Conservation (phyloP, 176 grass and related monocot genomes). For the Aegilops bicornis region DNA sequence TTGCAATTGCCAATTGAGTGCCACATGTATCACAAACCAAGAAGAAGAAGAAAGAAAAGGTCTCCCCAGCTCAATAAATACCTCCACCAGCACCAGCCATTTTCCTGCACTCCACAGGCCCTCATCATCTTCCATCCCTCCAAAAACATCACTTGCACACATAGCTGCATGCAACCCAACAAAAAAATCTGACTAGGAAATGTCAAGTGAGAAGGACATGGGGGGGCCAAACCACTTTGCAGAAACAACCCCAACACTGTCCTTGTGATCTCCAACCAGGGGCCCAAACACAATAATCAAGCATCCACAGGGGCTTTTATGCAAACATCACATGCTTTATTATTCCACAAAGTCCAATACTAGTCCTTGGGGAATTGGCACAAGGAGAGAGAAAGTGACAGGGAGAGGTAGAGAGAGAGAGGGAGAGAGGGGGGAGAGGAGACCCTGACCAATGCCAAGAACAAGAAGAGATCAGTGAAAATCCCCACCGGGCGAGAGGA, state of each 20-base stretch:
- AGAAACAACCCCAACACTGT: background rate
- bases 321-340: constrained; percentile 7
- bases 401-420: constrained; percentile 4
- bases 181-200: constrained; percentile 31
- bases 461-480: constrained; percentile 39
- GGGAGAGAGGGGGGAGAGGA: background rate
- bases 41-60: background rate
- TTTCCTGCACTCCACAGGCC: background rate
- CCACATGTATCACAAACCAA: background rate
- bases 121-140: background rate
- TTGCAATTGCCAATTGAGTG: background rate
- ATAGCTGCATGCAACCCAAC: background rate
- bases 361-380: constrained; percentile 41
- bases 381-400: background rate
- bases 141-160: constrained; percentile 1
- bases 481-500: constrained; percentile 36
- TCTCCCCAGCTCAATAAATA: background rate
- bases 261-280: constrained; percentile 9
- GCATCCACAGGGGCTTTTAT: background rate
- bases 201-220: constrained; percentile 22
- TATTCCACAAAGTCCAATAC: constrained; percentile 45
- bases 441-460: constrained; percentile 42
- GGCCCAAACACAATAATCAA: background rate
- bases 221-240: background rate
- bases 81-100: no score